Percentiles rank a stretch among this genome's conserved stretches.
Conservation (phyloP, 495 filamentous ascomycete species). For the Penicillium mononematosum region DNA sequence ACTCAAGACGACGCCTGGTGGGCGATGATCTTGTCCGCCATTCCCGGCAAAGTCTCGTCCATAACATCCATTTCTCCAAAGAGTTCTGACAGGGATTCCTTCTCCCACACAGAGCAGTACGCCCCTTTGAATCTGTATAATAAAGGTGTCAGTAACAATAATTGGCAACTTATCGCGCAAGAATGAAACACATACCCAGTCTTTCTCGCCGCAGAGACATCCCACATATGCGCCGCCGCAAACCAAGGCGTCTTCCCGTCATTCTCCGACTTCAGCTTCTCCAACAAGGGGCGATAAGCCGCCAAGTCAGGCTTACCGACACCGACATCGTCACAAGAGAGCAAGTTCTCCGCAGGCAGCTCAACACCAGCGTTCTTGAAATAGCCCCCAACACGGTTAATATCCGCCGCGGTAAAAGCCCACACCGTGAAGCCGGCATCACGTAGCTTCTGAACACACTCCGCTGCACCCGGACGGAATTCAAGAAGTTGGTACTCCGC, state of each 20-base stretch:
- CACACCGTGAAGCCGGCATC: slow-evolving; percentile 43
- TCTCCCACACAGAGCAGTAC: slow-evolving; percentile 35
- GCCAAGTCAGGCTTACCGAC: slow-evolving; percentile 35
- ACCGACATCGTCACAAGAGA: slow-evolving; percentile 31
- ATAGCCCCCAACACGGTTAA: slow-evolving; percentile 36
- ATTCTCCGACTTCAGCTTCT: slow-evolving; percentile 22
- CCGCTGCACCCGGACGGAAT: slow-evolving; percentile 29
- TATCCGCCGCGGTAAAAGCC: slow-evolving; percentile 43
- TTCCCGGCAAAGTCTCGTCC: slow-evolving; percentile 37
- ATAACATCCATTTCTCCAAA: slow-evolving; percentile 43
- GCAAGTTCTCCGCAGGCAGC: slow-evolving; percentile 36
- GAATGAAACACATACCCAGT: slow-evolving; percentile 26
- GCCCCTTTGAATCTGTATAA: slow-evolving; percentile 35
- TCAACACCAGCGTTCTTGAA: slow-evolving; percentile 36
- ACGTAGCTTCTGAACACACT: slow-evolving; percentile 38
- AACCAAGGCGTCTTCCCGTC: slow-evolving; percentile 33
- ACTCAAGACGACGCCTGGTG: slow-evolving; percentile 16
- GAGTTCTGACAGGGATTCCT: slow-evolving; percentile 34
- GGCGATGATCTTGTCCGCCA: slow-evolving; percentile 42
- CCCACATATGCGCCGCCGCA: slow-evolving; percentile 42
- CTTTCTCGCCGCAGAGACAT: slow-evolving; percentile 35
- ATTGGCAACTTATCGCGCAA: background rate
- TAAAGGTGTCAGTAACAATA: background rate
- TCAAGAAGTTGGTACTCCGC: slow-evolving; percentile 28
- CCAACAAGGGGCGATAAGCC: slow-evolving; percentile 30